A percentile compares a stretch with the other conserved stretches of the same genome.
phyloP scores from a whole-genome alignment of 1,139 yeast genomes.

The Arxiozyma slooffiae region DNA sequence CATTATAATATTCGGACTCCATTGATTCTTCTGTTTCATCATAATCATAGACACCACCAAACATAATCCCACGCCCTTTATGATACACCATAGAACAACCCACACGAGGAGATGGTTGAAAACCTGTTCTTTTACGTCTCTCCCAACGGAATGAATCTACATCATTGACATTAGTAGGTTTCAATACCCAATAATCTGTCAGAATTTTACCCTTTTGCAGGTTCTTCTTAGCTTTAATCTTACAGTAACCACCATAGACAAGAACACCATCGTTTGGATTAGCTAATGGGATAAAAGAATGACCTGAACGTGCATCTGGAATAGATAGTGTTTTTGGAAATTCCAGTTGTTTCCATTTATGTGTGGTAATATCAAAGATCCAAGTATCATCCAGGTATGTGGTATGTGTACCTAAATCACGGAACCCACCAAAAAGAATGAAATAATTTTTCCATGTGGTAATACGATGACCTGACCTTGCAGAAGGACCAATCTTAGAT shows the following conservation, averaged over 20 bases:
- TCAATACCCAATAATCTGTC: slow-evolving; percentile 77
- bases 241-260: slow-evolving; percentile 88
- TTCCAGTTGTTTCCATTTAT: slow-evolving; percentile 85
- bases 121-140: slow-evolving; percentile 79
- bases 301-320: slow-evolving; percentile 93
- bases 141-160: slow-evolving; percentile 78
- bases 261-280: slow-evolving; percentile 69
- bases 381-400: slow-evolving; percentile 80
- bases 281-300: slow-evolving; percentile 57
- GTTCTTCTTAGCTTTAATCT: slow-evolving; percentile 84
- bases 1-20: slow-evolving; percentile 76
- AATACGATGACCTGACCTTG: slow-evolving; percentile 89
- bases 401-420: slow-evolving; percentile 78
- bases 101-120: slow-evolving; percentile 85
- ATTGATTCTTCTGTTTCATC: slow-evolving; percentile 92
- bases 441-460: slow-evolving; percentile 86
- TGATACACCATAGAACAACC: slow-evolving; percentile 87
- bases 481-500: slow-evolving; percentile 54
- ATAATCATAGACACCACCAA: slow-evolving; percentile 92
- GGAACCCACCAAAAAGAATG: slow-evolving; percentile 81
- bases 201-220: slow-evolving; percentile 87
- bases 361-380: slow-evolving; percentile 82
- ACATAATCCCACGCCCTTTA: slow-evolving; percentile 83
- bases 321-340: slow-evolving; percentile 71
- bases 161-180: slow-evolving; percentile 62